A percentile compares a stretch with the other conserved stretches of the same genome.
phyloP scores from a whole-genome alignment of 2,329 filamentous ascomycete species.

The Neurospora sp. region DNA sequence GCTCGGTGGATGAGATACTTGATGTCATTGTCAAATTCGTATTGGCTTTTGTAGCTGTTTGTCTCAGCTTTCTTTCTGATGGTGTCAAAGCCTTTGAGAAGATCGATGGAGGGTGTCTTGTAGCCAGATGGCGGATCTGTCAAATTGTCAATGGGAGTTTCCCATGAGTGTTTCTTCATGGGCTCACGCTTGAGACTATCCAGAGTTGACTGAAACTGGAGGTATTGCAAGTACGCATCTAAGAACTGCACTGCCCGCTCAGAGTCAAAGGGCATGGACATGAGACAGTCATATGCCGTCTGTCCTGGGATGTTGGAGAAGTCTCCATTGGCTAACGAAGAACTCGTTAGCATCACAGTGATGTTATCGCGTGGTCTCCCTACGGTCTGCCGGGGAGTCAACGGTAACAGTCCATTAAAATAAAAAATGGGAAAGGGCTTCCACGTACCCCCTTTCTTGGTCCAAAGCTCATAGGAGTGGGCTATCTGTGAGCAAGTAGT shows the following conservation, averaged over 20 bases:
- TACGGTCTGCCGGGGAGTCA: too few species aligned
- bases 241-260: background rate
- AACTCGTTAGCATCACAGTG: background rate
- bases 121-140: background rate
- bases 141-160: too few species aligned
- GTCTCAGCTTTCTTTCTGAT: conserved; percentile 17
- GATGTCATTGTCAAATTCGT: conserved; percentile 1
- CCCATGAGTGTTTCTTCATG: too few species aligned
- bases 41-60: conserved; percentile 8
- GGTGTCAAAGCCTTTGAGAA: background rate
- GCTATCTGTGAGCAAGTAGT: background rate
- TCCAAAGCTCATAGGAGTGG: background rate
- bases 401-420: too few species aligned
- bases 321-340: background rate
- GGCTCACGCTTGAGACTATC: background rate
- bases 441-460: background rate
- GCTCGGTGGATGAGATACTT: background rate
- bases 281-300: background rate
- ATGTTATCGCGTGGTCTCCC: too few species aligned
- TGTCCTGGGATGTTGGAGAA: background rate
- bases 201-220: background rate
- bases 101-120: background rate
- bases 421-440: too few species aligned
- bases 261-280: background rate
- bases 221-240: background rate